Evolutionary conservation across 2,329 filamentous ascomycete species (phyloP), one percentile per base, ranked within the genome.

Genomic region (Incumbomyces delicatus): DNA sequence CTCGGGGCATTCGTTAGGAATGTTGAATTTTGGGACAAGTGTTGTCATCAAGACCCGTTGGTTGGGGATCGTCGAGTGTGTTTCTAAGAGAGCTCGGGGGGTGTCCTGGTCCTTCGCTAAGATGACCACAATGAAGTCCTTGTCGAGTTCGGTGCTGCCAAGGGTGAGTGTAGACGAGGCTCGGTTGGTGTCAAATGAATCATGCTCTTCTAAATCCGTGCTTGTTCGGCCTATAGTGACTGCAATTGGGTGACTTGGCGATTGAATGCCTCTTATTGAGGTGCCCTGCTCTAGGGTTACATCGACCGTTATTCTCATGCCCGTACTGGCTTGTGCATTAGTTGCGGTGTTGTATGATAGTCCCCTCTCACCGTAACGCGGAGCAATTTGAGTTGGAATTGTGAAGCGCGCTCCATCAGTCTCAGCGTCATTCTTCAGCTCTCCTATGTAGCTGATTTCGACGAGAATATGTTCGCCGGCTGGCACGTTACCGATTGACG

Each of bases 351-450:
- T 41, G 11, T 50, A 44, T n/a, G 11, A 35, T 6, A 47, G 45
- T 8, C 31, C 18, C 7, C 2, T 10, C 2, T 13, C 8, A 11
- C 80, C 80, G 61, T 85, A 87, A 16, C 82, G 73, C 1, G 83
- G 83, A 0, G 78, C 79, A 46, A 88, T 80, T 40, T 62, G 65
- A 1, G 75, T 83, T 0, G 83, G 84, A 3, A 88, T 75, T 3
- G 77, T 86, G 58, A 83, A 83, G 6, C 81, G 74, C 20, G 83
- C 68, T 5, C 81, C 81, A 57, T 87, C 80, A 2, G 76, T 69
- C 51, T 81, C 77, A 36, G 78, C 74, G 57, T 87, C 82, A 53
- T 86, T 80, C 64, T 85, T 85, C 45, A 87, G 69, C 60, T 87
- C 82, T 2, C 78, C 80, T 3, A 85, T 69, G 51, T 84, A 86